phyloP scores from a whole-genome alignment of 2,329 filamentous ascomycete species.

The Lachnellula arida region DNA sequence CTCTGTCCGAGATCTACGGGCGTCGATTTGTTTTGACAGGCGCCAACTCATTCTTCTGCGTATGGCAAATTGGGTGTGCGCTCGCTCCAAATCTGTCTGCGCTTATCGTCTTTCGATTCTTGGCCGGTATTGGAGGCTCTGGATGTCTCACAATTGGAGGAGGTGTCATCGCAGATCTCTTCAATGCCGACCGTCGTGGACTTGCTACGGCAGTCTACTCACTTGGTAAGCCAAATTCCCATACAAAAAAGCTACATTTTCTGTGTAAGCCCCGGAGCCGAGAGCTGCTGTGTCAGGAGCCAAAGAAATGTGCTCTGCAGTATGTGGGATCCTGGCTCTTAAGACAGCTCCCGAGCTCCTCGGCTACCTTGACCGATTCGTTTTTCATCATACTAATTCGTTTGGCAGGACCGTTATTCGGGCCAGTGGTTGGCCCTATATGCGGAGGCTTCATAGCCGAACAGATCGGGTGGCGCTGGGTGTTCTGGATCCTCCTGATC shows the following conservation, averaged over 20 bases:
- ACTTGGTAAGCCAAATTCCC: conserved; percentile 7
- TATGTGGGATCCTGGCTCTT: too few relatives aligned
- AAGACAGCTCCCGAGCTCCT: too few relatives aligned
- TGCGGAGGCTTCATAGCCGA: conserved; percentile 35
- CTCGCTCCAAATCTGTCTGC: conserved; percentile 46
- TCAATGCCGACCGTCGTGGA: conserved; percentile 29
- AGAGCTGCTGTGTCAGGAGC: too few relatives aligned
- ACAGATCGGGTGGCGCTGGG: conserved; percentile 46
- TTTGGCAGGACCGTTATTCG: conserved; percentile 18
- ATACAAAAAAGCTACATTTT: too few relatives aligned
- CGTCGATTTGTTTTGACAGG: conserved; percentile 50
- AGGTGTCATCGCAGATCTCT: conserved; percentile 40
- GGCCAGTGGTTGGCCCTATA: conserved; percentile 31
- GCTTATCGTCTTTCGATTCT: conserved; percentile 43
- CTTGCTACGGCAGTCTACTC: conserved; percentile 28
- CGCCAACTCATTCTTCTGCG: conserved; percentile 56
- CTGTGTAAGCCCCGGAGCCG: too few relatives aligned
- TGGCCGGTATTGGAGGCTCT: conserved; percentile 43
- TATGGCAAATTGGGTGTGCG: conserved; percentile 62
- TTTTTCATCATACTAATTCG: too few relatives aligned
- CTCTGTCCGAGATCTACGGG: conserved; percentile 61
- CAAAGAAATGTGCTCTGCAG: too few relatives aligned
- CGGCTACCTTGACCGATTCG: too few relatives aligned
- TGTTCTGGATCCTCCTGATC: conserved; percentile 45
- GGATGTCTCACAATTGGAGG: conserved; percentile 41